phyloP scores from a whole-genome alignment of 2,329 filamentous ascomycete genomes.

The Trichoderma endophyticum region DNA sequence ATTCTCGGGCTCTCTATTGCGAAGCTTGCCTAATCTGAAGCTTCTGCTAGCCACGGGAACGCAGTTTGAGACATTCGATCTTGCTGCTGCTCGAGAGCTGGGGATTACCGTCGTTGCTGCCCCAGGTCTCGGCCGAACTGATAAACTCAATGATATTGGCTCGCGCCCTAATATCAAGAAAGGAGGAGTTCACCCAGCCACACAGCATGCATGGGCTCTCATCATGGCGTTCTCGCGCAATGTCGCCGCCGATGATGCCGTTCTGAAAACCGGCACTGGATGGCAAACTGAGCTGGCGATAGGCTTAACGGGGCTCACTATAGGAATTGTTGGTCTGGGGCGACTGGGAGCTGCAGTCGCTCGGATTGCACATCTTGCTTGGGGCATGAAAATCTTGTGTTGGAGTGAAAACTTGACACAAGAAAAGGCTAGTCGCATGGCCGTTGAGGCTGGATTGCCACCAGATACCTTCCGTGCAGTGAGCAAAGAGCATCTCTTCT shows the following conservation, averaged over 20 bases:
- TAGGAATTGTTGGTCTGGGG: background rate
- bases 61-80: slow-evolving; percentile 59
- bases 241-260: slow-evolving; percentile 50
- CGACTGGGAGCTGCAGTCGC: background rate
- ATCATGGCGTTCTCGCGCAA: slow-evolving; percentile 56
- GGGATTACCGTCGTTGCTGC: slow-evolving; percentile 20
- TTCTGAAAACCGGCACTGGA: background rate
- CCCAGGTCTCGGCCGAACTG: slow-evolving; percentile 11
- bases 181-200: slow-evolving; percentile 45
- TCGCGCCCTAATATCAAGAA: slow-evolving; percentile 30
- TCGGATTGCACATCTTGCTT: background rate
- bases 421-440: slow-evolving; percentile 56
- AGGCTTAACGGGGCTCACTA: background rate
- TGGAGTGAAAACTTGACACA: slow-evolving; percentile 66
- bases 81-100: slow-evolving; percentile 46
- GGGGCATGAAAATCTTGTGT: slow-evolving; percentile 57
- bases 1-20: slow-evolving; percentile 53
- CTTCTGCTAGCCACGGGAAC: slow-evolving; percentile 60
- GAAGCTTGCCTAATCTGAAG: slow-evolving; percentile 59
- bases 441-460: slow-evolving; percentile 53
- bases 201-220: slow-evolving; percentile 55
- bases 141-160: background rate
- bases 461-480: slow-evolving; percentile 56
- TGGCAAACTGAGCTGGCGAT: background rate
- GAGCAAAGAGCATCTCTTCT: slow-evolving; percentile 61